Conservation (phyloP, 2,329 filamentous ascomycete genomes). For the Xylaria sp. region DNA sequence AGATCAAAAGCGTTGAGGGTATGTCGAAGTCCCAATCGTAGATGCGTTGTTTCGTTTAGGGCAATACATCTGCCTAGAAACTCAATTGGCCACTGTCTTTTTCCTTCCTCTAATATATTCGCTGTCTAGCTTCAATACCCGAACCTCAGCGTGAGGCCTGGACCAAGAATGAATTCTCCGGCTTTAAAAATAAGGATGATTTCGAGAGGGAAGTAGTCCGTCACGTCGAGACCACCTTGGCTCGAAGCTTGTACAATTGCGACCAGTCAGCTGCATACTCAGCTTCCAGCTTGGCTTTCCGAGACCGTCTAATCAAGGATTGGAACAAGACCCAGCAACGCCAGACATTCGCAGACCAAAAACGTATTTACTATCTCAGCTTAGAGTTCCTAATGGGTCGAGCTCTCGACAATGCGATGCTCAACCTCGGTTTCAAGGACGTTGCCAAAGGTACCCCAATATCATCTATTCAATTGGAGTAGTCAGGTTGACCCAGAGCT, state of each 20-base stretch:
- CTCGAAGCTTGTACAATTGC: constrained; percentile 96
- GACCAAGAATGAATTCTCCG: constrained; percentile 66
- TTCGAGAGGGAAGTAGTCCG: constrained; percentile 88
- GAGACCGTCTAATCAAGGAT: constrained; percentile 89
- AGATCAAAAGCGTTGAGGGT: constrained; percentile 94
- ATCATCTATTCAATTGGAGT: background rate
- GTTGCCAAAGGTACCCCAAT: constrained; percentile 71
- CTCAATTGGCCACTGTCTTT: background rate
- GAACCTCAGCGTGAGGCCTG: constrained; percentile 85
- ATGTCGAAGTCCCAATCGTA: constrained; percentile 42
- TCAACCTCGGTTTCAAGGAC: constrained; percentile 90
- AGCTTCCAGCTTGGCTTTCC: constrained; percentile 88
- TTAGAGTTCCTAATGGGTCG: constrained; percentile 98
- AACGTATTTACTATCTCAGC: constrained; percentile 96
- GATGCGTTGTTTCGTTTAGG: background rate
- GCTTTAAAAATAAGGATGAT: constrained; percentile 79
- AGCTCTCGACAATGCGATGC: constrained; percentile 96
- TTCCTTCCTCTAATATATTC: constrained; percentile 8
- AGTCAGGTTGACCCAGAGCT: background rate
- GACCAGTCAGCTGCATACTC: constrained; percentile 93
- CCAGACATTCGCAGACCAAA: constrained; percentile 87
- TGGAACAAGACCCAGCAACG: constrained; percentile 99
- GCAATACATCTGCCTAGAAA: background rate
- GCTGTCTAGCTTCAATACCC: constrained; percentile 71
- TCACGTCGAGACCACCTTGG: constrained; percentile 95